A percentile compares a stretch with the other conserved stretches of the same genome.
phyloP scores from a whole-genome alignment of 2,329 filamentous ascomycete species.

The Aulographum hederae region DNA sequence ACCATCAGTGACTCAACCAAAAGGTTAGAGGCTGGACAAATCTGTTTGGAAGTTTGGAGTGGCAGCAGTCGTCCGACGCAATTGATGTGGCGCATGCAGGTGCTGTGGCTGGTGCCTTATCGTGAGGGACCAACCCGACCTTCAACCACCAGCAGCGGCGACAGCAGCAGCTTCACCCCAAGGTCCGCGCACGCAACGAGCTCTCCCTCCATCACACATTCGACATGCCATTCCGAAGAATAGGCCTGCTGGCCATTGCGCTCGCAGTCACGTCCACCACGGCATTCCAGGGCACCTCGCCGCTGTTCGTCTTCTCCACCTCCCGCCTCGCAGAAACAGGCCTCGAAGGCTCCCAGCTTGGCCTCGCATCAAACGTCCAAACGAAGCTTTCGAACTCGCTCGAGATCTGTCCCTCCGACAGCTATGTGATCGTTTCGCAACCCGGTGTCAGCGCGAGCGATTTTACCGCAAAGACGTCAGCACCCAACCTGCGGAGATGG shows the following conservation, averaged over 20 bases:
- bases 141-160: too few species aligned
- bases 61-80: too few species aligned
- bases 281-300: conserved; percentile 74
- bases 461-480: conserved; percentile 34
- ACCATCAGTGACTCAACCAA: too few species aligned
- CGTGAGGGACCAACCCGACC: too few species aligned
- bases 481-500: conserved; percentile 35
- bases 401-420: conserved; percentile 49
- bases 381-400: conserved; percentile 30
- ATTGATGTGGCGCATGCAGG: too few species aligned
- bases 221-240: too few species aligned
- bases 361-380: conserved; percentile 23
- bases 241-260: conserved; percentile 25
- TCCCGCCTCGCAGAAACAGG: conserved; percentile 11
- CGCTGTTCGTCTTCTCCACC: conserved; percentile 67
- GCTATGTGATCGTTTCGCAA: conserved; percentile 64
- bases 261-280: conserved; percentile 38
- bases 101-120: too few species aligned
- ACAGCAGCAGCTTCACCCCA: too few species aligned
- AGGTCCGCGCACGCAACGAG: too few species aligned
- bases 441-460: conserved; percentile 55
- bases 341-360: conserved; percentile 16
- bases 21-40: too few species aligned
- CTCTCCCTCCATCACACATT: too few species aligned
- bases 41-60: too few species aligned